Percentiles rank a stretch among this genome's conserved stretches.
Conservation (phyloP, 495 filamentous ascomycete species). For the Jackrogersella multiformis region DNA sequence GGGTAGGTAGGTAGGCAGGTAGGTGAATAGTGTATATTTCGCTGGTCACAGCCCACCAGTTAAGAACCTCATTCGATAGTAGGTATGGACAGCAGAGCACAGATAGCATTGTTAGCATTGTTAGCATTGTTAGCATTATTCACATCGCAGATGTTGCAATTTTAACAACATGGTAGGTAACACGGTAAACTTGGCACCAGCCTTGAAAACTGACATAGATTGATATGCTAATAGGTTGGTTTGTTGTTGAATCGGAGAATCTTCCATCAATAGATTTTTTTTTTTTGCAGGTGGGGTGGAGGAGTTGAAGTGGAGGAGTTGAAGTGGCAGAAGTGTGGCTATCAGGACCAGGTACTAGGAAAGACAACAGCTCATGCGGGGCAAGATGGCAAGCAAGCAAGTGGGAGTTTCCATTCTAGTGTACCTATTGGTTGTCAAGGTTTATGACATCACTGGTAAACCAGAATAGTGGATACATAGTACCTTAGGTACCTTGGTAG, state of each 20-base stretch:
- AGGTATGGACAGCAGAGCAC: neutral
- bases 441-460: conserved; percentile 24
- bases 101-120: neutral
- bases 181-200: no score
- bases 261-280: conserved; percentile 9
- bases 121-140: neutral
- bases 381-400: conserved; percentile 18
- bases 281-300: conserved; percentile 12
- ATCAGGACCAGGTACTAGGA: conserved; percentile 5
- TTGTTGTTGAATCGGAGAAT: conserved; percentile 25
- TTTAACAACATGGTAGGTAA: no score
- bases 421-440: conserved; percentile 6
- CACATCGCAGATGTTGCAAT: no score
- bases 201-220: no score
- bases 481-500: no score
- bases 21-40: no score
- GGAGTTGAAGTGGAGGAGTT: no score
- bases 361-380: conserved; percentile 14
- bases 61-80: neutral
- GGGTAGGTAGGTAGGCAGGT: no score
- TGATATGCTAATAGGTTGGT: no score
- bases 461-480: no score
- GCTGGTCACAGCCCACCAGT: neutral
- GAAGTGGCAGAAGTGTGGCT: no score
- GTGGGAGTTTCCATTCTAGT: neutral